Conservation (phyloP, 306 rosid species). For the Lathyrus tuberosus region DNA sequence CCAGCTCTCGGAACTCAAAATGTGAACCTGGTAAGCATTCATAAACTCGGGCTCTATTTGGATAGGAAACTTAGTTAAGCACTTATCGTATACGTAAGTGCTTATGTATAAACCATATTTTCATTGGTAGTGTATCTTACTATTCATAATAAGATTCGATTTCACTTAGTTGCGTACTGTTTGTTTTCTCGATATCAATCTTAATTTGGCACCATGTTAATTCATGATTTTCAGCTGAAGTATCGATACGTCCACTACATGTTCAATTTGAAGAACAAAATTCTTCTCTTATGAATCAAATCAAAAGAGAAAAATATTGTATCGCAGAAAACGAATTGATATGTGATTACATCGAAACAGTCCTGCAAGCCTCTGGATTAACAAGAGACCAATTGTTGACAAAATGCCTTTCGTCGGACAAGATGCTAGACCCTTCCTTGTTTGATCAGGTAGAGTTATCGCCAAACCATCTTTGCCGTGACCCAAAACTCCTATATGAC, state of each 20-base stretch:
- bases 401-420: conserved; percentile 71
- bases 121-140: neutral
- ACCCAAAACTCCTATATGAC: conserved; percentile 70
- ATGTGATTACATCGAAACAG: conserved; percentile 61
- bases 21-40: conserved; percentile 53
- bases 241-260: conserved; percentile 52
- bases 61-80: neutral
- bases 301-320: conserved; percentile 44
- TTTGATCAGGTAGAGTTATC: conserved; percentile 57
- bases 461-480: conserved; percentile 61
- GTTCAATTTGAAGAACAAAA: conserved; percentile 72
- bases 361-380: conserved; percentile 69
- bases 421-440: conserved; percentile 66
- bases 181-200: conserved; percentile 20
- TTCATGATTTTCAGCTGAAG: conserved; percentile 58
- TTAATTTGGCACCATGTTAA: conserved; percentile 35
- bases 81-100: neutral
- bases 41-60: neutral
- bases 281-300: conserved; percentile 49
- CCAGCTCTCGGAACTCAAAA: conserved; percentile 48
- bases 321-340: conserved; percentile 57
- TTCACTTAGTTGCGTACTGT: conserved; percentile 14
- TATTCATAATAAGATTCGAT: too few relatives aligned
- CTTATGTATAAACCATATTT: neutral
- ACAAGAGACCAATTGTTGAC: conserved; percentile 61